A percentile compares a stretch with the other conserved stretches of the same genome.
Conservation (phyloP, 257 asterid genomes). For the Nicotiana paniculata region DNA sequence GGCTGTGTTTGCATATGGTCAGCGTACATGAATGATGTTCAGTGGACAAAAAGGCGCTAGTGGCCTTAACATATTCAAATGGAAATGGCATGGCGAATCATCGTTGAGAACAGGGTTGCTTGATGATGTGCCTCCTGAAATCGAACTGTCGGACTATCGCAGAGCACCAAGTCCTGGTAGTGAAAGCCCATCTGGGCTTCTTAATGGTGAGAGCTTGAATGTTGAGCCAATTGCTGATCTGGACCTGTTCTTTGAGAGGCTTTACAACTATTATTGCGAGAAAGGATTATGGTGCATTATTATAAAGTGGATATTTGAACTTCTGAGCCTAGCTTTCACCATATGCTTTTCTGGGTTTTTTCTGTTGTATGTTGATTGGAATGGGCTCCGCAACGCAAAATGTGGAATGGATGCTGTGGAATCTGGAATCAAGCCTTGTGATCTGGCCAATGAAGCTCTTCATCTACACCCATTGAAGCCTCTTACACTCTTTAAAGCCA, state of each 20-base stretch:
- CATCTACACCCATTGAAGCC: constrained; percentile 83
- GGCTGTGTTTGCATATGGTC: constrained; percentile 40
- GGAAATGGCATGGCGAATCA: constrained; percentile 58
- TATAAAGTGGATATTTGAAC: constrained; percentile 83
- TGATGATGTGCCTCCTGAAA: constrained; percentile 54
- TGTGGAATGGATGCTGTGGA: constrained; percentile 99
- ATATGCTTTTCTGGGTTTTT: constrained; percentile 88
- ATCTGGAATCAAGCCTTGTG: constrained; percentile 93
- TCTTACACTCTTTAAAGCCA: constrained; percentile 65
- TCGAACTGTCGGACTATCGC: constrained; percentile 79
- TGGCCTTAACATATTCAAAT: constrained; percentile 58
- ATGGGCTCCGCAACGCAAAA: constrained; percentile 88
- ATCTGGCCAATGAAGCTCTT: constrained; percentile 84
- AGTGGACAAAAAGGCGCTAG: constrained; percentile 59
- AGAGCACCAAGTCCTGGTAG: constrained; percentile 74
- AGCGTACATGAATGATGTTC: constrained; percentile 71
- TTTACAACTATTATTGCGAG: constrained; percentile 81
- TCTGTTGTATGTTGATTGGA: constrained; percentile 84
- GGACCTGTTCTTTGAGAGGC: constrained; percentile 90
- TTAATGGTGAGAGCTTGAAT: constrained; percentile 67
- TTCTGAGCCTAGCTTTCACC: constrained; percentile 75
- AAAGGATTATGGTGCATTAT: constrained; percentile 98
- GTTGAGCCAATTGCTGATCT: constrained; percentile 73
- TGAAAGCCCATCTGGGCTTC: constrained; percentile 97
- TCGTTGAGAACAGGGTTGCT: constrained; percentile 64